These are phyloP conservation scores for Sedum album DNA, from an alignment of 164 flowering plant genomes.

Conservation along the genomic window DNA sequence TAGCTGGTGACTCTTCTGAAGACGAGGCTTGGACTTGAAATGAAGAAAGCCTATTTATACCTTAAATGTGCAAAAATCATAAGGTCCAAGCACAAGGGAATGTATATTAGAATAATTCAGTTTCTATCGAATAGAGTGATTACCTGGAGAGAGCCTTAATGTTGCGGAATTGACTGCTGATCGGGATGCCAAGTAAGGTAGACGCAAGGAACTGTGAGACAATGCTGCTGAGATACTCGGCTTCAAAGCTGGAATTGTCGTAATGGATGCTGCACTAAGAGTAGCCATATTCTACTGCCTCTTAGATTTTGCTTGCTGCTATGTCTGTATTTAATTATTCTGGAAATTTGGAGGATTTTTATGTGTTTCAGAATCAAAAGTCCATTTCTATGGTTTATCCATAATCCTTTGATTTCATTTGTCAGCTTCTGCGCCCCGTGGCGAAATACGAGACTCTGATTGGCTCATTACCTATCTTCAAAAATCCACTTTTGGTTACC, in stretches of 20 bases:
- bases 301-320: background rate
- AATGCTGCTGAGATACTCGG: background rate
- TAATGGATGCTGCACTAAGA: background rate
- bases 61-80: background rate
- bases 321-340: background rate
- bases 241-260: background rate
- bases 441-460: background rate
- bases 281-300: background rate
- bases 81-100: background rate
- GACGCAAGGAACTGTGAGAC: background rate
- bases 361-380: background rate
- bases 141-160: conserved; percentile 4
- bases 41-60: background rate
- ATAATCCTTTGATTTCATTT: background rate
- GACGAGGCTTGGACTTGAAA: conserved; percentile 2
- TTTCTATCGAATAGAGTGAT: background rate
- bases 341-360: background rate
- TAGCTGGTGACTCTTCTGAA: background rate
- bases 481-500: background rate
- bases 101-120: background rate
- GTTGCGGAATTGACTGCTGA: background rate
- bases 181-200: background rate
- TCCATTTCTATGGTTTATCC: conserved; percentile 5
- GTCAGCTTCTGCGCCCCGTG: background rate
- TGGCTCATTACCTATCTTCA: conserved; percentile 2